Conservation (phyloP, 306 rosid species). For the Cicer pinnatifidum region DNA sequence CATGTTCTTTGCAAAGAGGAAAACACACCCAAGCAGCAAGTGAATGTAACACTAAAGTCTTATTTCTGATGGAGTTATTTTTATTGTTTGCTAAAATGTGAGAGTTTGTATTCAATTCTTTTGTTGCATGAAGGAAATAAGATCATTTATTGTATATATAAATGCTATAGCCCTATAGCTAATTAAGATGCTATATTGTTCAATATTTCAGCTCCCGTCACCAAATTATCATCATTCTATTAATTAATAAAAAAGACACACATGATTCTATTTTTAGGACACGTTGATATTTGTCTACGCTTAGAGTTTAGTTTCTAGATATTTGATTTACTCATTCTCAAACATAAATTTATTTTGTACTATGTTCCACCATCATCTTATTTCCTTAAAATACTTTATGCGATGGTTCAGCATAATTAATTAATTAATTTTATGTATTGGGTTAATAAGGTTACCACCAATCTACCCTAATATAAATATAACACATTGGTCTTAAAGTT, state of each 20-base stretch:
- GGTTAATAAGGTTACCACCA: no score
- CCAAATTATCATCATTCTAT: not conserved
- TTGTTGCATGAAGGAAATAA: slow-evolving; percentile 31
- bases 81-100: slow-evolving; percentile 25
- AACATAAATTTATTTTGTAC: no score
- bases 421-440: no score
- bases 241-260: not conserved
- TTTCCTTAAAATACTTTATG: no score
- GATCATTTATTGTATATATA: slow-evolving; percentile 39
- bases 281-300: no score
- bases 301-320: no score
- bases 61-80: slow-evolving; percentile 16
- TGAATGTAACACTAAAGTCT: slow-evolving; percentile 32
- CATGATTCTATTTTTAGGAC: no score
- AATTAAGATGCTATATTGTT: not conserved
- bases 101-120: slow-evolving; percentile 32
- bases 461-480: no score
- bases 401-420: no score
- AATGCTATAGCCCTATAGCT: not conserved
- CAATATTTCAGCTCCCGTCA: not conserved
- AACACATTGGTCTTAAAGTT: no score
- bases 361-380: no score
- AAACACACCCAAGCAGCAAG: slow-evolving; percentile 60
- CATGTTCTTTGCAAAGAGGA: slow-evolving; percentile 83
- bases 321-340: no score